Percentiles rank a stretch among this genome's conserved stretches.
Conservation (phyloP, 2,329 filamentous ascomycete species). For the Sphaerostilbella broomeana region DNA sequence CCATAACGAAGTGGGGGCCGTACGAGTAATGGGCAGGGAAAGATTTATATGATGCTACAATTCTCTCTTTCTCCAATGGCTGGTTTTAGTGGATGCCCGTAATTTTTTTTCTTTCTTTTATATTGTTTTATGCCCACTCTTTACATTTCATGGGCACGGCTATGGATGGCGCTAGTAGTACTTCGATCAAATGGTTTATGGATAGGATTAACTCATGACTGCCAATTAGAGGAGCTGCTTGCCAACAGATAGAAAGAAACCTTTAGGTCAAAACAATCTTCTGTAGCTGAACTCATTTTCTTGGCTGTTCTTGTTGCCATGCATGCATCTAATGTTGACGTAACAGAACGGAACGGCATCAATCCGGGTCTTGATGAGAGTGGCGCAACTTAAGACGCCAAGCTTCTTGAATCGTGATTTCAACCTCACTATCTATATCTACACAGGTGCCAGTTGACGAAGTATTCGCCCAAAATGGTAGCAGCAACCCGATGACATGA, state of each 20-base stretch:
- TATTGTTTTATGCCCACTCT: background rate
- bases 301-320: too few species aligned
- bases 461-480: conserved; percentile 5
- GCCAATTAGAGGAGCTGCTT: background rate
- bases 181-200: background rate
- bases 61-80: conserved; percentile 6
- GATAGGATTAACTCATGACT: background rate
- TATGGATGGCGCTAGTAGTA: background rate
- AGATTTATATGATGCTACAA: conserved; percentile 8
- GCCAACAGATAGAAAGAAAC: background rate
- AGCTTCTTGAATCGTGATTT: too few species aligned
- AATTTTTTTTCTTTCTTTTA: conserved; percentile 9
- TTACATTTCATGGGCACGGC: background rate
- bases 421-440: too few species aligned
- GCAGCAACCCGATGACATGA: background rate
- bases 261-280: background rate
- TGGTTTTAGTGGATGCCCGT: conserved; percentile 2
- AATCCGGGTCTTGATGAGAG: too few species aligned
- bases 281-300: too few species aligned
- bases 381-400: too few species aligned
- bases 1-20: conserved; percentile 7
- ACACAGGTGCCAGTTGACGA: too few species aligned
- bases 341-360: too few species aligned
- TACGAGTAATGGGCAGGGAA: conserved; percentile 10
- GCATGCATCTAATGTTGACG: too few species aligned